Evolutionary conservation across 495 filamentous ascomycete genomes (phyloP), one percentile per base, ranked within the genome.

Genomic region (Tuber umbilicatum): DNA sequence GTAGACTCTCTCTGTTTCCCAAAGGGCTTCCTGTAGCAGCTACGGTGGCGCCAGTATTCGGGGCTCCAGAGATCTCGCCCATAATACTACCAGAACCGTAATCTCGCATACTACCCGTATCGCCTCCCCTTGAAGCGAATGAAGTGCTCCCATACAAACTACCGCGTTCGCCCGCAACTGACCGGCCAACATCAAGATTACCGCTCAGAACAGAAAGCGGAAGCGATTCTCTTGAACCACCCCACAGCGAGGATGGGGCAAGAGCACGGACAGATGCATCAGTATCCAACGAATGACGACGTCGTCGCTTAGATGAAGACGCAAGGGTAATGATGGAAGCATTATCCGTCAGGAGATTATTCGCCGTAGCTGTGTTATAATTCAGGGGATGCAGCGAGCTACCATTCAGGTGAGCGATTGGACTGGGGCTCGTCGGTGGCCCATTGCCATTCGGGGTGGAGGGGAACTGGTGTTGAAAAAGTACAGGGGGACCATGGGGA

Each of bases 261-360:
- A 99, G 87, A 2, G 93, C 95, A 67, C 95, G 93, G 27, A 97
- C 91, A 0, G 94, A 97, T 4, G 96, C 96, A 83, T 98, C 94
- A 0, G 96, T 98, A 83, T 99, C 95, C 80, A 97, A 87, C 0
- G 93, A 97, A 75, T 93, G 92, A 55, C 95, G 87, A 31, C 95
- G 91, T 68, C 93, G 91, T 40, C 91, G 89, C 83, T 97, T 97
- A 35, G 94, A 97, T 0, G 94, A 97, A 9, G 94, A 97, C 1
- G 95, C 95, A n/a, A 99, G 87, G 0, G 95, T 99, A 39, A 99
- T 88, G 74, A 98, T 94, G 27, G 94, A 97, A 1, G 95, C 95
- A 82, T 99, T 94, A 81, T 99, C 95, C 12, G 93, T 96, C 38
- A 97, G 85, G 21, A 95, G 87, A 82, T 94, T 94, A 84, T 97